A percentile compares a stretch with the other conserved stretches of the same genome.
These are phyloP conservation scores for Plectranthus barbatus DNA, from an alignment of 257 asterid species.

Conservation along the genomic window DNA sequence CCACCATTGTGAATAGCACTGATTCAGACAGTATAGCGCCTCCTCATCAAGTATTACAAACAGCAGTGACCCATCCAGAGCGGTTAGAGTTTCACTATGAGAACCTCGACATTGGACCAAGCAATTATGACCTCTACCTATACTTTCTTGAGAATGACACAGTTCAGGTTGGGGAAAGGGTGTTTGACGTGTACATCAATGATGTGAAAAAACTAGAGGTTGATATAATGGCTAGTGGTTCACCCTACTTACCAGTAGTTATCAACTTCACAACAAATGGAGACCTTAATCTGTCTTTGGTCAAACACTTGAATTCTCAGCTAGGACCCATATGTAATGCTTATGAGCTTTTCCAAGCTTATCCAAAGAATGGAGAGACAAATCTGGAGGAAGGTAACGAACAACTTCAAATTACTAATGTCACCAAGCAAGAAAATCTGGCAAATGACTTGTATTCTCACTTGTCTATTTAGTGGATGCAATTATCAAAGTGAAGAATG, in stretches of 20 bases:
- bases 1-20: slow-evolving; percentile 13
- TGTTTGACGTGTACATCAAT: slow-evolving; percentile 41
- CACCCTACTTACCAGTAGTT: slow-evolving; percentile 19
- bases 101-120: slow-evolving; percentile 26
- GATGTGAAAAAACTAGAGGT: slow-evolving; percentile 21
- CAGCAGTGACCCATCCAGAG: slow-evolving; percentile 46
- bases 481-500: slow-evolving; percentile 45
- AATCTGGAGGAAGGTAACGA: slow-evolving; percentile 37
- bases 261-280: slow-evolving; percentile 39
- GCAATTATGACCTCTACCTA: slow-evolving; percentile 33
- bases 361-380: slow-evolving; percentile 29
- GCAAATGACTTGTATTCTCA: neutral
- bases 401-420: neutral
- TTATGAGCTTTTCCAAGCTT: slow-evolving; percentile 42
- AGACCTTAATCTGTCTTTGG: slow-evolving; percentile 36
- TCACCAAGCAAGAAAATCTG: neutral
- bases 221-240: slow-evolving; percentile 29
- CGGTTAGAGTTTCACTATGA: slow-evolving; percentile 29
- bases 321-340: slow-evolving; percentile 55
- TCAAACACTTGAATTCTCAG: slow-evolving; percentile 31
- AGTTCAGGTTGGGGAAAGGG: slow-evolving; percentile 40
- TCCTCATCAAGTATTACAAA: slow-evolving; percentile 37
- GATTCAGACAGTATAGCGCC: slow-evolving; percentile 20
- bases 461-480: slow-evolving; percentile 29
- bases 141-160: slow-evolving; percentile 41